These are phyloP conservation scores for Zizania latifolia DNA, from an alignment of 176 grass and related monocot genomes.

Conservation along the genomic window DNA sequence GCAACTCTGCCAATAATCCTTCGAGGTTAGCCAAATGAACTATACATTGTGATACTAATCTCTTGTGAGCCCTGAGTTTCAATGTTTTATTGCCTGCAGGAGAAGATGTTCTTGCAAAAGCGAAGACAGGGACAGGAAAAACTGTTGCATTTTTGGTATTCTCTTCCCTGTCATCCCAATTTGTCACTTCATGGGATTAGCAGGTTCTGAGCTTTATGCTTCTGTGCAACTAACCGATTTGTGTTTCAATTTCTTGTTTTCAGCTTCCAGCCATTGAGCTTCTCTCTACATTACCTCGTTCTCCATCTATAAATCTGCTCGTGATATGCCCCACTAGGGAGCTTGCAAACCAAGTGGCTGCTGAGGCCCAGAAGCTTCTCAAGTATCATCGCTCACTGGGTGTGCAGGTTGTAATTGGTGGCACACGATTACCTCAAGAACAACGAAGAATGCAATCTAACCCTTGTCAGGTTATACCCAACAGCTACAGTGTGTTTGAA, in stretches of 20 bases:
- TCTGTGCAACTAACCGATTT: slow-evolving; percentile 13
- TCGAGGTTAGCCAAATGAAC: slow-evolving; percentile 26
- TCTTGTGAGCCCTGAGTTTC: background rate
- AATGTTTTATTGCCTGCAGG: slow-evolving; percentile 43
- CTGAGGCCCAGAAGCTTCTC: slow-evolving; percentile 83
- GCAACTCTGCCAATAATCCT: slow-evolving; percentile 67
- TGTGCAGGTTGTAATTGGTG: slow-evolving; percentile 91
- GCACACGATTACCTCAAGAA: slow-evolving; percentile 65
- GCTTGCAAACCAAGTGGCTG: slow-evolving; percentile 80
- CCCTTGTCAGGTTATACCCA: slow-evolving; percentile 68
- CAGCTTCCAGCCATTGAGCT: slow-evolving; percentile 95
- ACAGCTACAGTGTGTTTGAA: slow-evolving; percentile 13
- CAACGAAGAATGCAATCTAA: slow-evolving; percentile 70
- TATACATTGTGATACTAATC: background rate
- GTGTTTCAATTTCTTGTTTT: slow-evolving; percentile 29
- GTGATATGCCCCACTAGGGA: slow-evolving; percentile 81
- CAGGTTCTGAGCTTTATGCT: slow-evolving; percentile 2
- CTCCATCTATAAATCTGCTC: slow-evolving; percentile 86
- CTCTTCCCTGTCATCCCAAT: background rate
- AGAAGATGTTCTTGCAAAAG: slow-evolving; percentile 97
- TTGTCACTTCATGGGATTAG: slow-evolving; percentile 10
- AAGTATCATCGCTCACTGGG: slow-evolving; percentile 72
- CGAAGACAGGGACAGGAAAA: slow-evolving; percentile 97
- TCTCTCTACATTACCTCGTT: slow-evolving; percentile 56
- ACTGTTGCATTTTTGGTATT: slow-evolving; percentile 97